Evolutionary conservation across 306 rosid species (phyloP).

Genomic region (Cercis canadensis): DNA sequence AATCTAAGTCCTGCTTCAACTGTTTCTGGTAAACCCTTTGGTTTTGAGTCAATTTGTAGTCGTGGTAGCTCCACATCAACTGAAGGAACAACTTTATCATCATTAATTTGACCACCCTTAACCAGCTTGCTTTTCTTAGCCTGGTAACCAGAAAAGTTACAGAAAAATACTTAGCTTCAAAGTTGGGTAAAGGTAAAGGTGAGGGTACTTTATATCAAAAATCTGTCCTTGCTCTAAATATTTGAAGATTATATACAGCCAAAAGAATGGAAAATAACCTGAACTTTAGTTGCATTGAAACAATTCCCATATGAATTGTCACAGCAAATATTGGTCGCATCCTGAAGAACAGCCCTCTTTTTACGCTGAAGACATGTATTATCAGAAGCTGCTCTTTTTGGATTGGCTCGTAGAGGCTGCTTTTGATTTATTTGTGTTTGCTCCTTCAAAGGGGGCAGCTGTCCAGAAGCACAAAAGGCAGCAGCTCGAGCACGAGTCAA

Average conservation of each 20-base stretch:
- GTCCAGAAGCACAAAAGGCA: slow-evolving; percentile 55
- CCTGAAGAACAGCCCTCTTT: slow-evolving; percentile 74
- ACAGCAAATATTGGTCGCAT: slow-evolving; percentile 66
- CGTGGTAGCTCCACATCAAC: slow-evolving; percentile 27
- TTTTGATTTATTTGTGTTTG: slow-evolving; percentile 46
- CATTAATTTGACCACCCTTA: slow-evolving; percentile 43
- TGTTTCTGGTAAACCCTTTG: slow-evolving; percentile 35
- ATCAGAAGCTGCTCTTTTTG: slow-evolving; percentile 55
- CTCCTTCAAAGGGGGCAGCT: slow-evolving; percentile 56
- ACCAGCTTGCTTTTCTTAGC: slow-evolving; percentile 55
- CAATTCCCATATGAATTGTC: slow-evolving; percentile 53
- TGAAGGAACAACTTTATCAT: slow-evolving; percentile 47
- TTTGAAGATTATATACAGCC: slow-evolving; percentile 3
- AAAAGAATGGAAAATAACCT: slow-evolving; percentile 51
- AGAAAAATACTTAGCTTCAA: slow-evolving; percentile 20
- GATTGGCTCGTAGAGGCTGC: slow-evolving; percentile 46
- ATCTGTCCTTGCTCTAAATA: neutral
- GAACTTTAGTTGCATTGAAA: slow-evolving; percentile 58
- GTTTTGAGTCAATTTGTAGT: slow-evolving; percentile 43
- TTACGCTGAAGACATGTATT: slow-evolving; percentile 52
- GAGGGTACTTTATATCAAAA: neutral
- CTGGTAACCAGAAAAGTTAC: slow-evolving; percentile 47
- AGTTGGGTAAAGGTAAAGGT: neutral
- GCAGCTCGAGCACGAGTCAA: slow-evolving; percentile 82
- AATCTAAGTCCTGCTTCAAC: slow-evolving; percentile 35